Percentiles rank a stretch among this genome's conserved stretches.
Conservation (phyloP, 2,329 filamentous ascomycete genomes). For the Colletotrichum brevisporum region DNA sequence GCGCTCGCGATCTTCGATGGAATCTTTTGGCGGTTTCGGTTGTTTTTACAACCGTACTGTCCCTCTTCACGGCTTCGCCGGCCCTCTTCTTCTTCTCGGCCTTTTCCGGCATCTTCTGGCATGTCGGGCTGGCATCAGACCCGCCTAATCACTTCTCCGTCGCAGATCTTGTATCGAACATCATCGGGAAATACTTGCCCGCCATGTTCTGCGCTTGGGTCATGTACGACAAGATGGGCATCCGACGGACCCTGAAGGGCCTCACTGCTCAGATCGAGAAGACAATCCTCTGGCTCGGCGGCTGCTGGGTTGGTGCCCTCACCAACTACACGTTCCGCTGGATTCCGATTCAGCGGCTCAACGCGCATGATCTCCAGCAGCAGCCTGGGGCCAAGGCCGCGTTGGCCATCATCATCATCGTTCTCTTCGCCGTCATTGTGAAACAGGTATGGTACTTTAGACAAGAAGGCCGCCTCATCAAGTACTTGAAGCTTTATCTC, state of each 20-base stretch:
- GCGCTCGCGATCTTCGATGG: constrained; percentile 86
- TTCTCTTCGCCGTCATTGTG: constrained; percentile 77
- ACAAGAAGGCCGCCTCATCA: constrained; percentile 83
- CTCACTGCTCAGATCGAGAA: constrained; percentile 91
- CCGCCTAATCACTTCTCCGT: constrained; percentile 79
- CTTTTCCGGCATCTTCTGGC: constrained; percentile 88
- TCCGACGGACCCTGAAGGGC: constrained; percentile 78
- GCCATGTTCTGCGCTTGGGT: constrained; percentile 90
- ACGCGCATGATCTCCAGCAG: constrained; percentile 86
- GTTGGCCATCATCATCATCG: constrained; percentile 81
- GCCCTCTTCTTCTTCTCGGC: constrained; percentile 86
- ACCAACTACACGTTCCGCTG: constrained; percentile 96
- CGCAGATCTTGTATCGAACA: constrained; percentile 80
- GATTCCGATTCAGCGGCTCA: constrained; percentile 95
- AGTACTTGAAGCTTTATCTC: constrained; percentile 83
- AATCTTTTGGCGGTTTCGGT: constrained; percentile 84
- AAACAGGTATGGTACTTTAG: constrained; percentile 90
- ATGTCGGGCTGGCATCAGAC: constrained; percentile 91
- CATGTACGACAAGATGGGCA: constrained; percentile 86
- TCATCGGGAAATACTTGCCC: constrained; percentile 86
- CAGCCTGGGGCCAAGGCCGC: constrained; percentile 92
- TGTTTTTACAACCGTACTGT: constrained; percentile 82
- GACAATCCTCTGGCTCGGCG: constrained; percentile 89
- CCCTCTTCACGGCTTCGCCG: constrained; percentile 85
- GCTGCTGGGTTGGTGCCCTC: constrained; percentile 90